Evolutionary conservation across 106 monocot genomes (phyloP).

Genomic region (Apostasia ramifera): DNA sequence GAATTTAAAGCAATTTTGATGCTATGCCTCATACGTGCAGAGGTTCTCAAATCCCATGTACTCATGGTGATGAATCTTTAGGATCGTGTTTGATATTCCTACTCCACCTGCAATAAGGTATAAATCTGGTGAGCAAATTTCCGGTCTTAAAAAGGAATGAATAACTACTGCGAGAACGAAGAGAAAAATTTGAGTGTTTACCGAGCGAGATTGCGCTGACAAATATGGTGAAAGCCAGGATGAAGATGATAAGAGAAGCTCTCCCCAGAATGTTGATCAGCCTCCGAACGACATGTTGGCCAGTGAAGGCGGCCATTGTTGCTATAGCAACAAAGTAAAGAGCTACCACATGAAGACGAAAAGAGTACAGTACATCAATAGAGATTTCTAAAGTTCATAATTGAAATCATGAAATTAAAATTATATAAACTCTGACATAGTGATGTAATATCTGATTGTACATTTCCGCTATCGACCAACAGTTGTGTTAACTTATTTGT

Average conservation of each 20-base stretch:
- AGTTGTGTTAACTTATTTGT: no score
- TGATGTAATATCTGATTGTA: no score
- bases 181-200: constrained; percentile 6
- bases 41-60: constrained; percentile 81
- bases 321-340: constrained; percentile 36
- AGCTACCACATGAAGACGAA: constrained; percentile 18
- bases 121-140: background rate
- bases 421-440: background rate
- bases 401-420: background rate
- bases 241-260: constrained; percentile 66
- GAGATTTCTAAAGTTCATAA: background rate
- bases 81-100: constrained; percentile 63
- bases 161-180: background rate
- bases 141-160: background rate
- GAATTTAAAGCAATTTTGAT: background rate
- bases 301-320: constrained; percentile 38
- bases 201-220: constrained; percentile 67
- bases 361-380: background rate
- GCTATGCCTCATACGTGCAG: constrained; percentile 40
- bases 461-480: no score
- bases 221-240: constrained; percentile 66
- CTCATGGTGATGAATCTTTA: constrained; percentile 43
- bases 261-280: constrained; percentile 53
- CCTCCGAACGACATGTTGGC: constrained; percentile 55
- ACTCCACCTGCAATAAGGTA: constrained; percentile 47